Evolutionary conservation across 805 yeast species (phyloP).

Genomic region (Kazachstania viticola): DNA sequence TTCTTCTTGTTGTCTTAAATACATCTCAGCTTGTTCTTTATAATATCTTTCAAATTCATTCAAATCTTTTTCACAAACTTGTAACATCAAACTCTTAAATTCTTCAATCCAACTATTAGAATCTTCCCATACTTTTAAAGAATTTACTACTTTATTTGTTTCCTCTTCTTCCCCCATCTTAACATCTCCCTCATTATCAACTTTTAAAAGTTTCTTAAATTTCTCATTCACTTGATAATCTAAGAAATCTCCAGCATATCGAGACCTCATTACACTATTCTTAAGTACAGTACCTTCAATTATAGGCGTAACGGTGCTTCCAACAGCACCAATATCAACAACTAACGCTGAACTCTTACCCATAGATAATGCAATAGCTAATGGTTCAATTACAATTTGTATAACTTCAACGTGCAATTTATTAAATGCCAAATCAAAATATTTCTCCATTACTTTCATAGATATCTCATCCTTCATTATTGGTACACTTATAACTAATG

Average conservation of each 20-base stretch:
- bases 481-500: conserved; percentile 41
- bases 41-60: conserved; percentile 16
- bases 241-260: conserved; percentile 77
- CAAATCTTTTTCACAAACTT: conserved; percentile 19
- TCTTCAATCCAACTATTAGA: conserved; percentile 23
- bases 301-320: conserved; percentile 64
- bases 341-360: conserved; percentile 72
- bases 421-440: conserved; percentile 67
- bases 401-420: conserved; percentile 64
- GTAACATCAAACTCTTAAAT: conserved; percentile 22
- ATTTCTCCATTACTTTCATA: conserved; percentile 37
- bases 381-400: conserved; percentile 62
- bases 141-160: conserved; percentile 2
- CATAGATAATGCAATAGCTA: conserved; percentile 66
- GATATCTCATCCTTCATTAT: conserved; percentile 9
- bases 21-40: conserved; percentile 15
- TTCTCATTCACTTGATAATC: conserved; percentile 49
- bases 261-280: conserved; percentile 54
- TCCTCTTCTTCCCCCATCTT: not conserved
- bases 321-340: conserved; percentile 66
- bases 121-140: conserved; percentile 17
- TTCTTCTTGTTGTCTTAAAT: conserved; percentile 12
- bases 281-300: conserved; percentile 60
- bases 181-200: conserved; percentile 2
- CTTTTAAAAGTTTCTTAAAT: conserved; percentile 22